phyloP scores from a whole-genome alignment of 768 basidiomycete genomes.

The Amanita inopinata region DNA sequence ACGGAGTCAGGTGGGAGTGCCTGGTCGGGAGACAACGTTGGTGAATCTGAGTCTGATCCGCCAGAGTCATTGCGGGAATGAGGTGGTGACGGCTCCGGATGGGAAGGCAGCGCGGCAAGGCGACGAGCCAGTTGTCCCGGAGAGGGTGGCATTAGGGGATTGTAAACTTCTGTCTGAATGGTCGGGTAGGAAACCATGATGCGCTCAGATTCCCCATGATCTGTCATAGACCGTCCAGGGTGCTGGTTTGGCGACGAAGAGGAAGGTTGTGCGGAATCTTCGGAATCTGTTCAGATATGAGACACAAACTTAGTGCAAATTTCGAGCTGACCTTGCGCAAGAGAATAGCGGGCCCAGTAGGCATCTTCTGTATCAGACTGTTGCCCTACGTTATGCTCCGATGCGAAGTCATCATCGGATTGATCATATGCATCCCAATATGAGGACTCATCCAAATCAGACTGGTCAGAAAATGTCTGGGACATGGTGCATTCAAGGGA shows the following conservation, averaged over 20 bases:
- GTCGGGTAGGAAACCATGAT: conserved; percentile 24
- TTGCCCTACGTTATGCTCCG: conserved; percentile 13
- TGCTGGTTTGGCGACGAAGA: conserved; percentile 25
- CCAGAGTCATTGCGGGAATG: conserved; percentile 5
- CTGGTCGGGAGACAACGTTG: conserved; percentile 12
- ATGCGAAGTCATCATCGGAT: conserved; percentile 18
- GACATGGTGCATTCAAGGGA: conserved; percentile 20
- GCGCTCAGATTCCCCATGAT: conserved; percentile 17
- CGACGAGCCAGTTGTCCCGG: conserved; percentile 30
- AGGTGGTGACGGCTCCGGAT: conserved; percentile 14
- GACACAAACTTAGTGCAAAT: not conserved
- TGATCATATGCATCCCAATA: conserved; percentile 65
- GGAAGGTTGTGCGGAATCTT: conserved; percentile 51
- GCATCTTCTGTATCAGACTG: conserved; percentile 40
- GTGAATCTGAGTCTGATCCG: conserved; percentile 10
- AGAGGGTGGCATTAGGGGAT: conserved; percentile 32
- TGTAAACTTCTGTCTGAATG: conserved; percentile 22
- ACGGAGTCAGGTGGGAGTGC: conserved; percentile 13
- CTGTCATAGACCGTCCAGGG: conserved; percentile 11
- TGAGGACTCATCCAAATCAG: conserved; percentile 38
- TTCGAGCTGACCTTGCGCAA: conserved; percentile 47
- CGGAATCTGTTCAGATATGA: conserved; percentile 1
- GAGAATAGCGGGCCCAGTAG: conserved; percentile 69
- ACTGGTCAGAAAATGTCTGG: conserved; percentile 20
- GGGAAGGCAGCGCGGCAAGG: conserved; percentile 26